Base-by-base conservation (phyloP, 106 monocot species). In the Phalaenopsis aphrodite region DNA sequence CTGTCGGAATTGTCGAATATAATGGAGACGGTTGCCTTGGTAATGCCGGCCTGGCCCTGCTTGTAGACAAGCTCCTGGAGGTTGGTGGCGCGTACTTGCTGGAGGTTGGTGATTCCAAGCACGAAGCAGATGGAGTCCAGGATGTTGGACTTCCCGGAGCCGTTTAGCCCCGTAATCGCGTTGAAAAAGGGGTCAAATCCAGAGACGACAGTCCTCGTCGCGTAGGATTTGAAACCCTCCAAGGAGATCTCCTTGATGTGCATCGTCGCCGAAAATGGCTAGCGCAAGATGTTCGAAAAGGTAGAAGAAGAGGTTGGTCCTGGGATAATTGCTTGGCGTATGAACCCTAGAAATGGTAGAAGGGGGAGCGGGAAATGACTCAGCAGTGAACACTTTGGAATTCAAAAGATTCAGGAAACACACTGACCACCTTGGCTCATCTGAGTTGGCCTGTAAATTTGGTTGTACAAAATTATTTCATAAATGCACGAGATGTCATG, bases 111-210 rank as follows among this genome's bases (percentile, higher is more conserved):
- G 85, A 97, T 97, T 5, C 97, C 97, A 11, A 97, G 90, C 38
- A 97, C 97, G 87, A 97, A 97, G 89, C 97, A 97, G 77, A 97
- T 97, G 64, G 94, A 92, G 71, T 97, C 97, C 68, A 97, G 92
- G 72, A 97, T 93, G 86, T 97, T 97, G 78, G 97, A 97, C 84
- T 97, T 97, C 24, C 97, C 97, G 48, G 94, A 94, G 42, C 97
- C 97, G 68, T 97, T 97, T 64, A 97, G 90, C 56, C 97, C 97
- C 61, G 97, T 97, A 71, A 97, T 97, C 76, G 97, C 97, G 85
- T 97, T 97, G 86, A 97, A 97, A 88, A 82, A 92, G 77, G 94
- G 94, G 56, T 97, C 94, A 85, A 97, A 97, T 12, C 97, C 97
- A 10, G 97, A 82, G 24, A 98, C 97, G 76, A 98, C 94, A 64